Evolutionary conservation across 805 yeast species (phyloP).

Genomic region (Myxozyma sirexii): DNA sequence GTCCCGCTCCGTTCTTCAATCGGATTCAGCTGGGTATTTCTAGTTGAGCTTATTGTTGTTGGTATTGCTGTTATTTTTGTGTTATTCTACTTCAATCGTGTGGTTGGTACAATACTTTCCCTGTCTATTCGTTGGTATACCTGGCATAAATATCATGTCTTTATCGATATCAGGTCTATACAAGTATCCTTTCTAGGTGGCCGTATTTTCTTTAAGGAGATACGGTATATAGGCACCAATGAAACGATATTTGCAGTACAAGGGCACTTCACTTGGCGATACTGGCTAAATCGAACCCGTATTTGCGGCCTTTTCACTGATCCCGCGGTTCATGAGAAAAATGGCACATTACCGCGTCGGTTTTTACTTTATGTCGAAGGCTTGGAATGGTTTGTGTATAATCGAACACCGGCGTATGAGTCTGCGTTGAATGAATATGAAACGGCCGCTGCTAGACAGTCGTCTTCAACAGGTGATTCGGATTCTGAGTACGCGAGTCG

Average conservation of each 20-base stretch:
- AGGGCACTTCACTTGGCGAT: constrained; percentile 84
- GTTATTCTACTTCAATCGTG: constrained; percentile 75
- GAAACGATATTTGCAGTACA: constrained; percentile 69
- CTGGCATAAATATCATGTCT: constrained; percentile 65
- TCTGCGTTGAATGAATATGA: constrained; percentile 51
- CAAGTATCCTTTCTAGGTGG: constrained; percentile 83
- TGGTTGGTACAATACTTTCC: constrained; percentile 64
- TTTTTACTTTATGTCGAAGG: constrained; percentile 69
- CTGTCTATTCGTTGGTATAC: constrained; percentile 53
- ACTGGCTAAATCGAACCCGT: constrained; percentile 66
- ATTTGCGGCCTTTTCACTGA: constrained; percentile 35
- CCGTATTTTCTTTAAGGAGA: constrained; percentile 72
- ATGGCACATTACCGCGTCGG: constrained; percentile 57
- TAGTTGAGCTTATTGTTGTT: constrained; percentile 79
- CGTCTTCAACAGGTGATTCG: neutral
- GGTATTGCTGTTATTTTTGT: constrained; percentile 63
- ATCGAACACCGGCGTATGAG: constrained; percentile 77
- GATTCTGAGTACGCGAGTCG: neutral
- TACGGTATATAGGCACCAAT: constrained; percentile 73
- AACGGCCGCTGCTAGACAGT: neutral
- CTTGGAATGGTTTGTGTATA: constrained; percentile 78
- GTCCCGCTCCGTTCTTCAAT: constrained; percentile 27
- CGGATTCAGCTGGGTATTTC: constrained; percentile 66
- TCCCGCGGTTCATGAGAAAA: constrained; percentile 37
- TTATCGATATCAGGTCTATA: constrained; percentile 69